These are phyloP conservation scores for Prunus yedoensis DNA, from an alignment of 331 rosid genomes.

Conservation along the genomic window DNA sequence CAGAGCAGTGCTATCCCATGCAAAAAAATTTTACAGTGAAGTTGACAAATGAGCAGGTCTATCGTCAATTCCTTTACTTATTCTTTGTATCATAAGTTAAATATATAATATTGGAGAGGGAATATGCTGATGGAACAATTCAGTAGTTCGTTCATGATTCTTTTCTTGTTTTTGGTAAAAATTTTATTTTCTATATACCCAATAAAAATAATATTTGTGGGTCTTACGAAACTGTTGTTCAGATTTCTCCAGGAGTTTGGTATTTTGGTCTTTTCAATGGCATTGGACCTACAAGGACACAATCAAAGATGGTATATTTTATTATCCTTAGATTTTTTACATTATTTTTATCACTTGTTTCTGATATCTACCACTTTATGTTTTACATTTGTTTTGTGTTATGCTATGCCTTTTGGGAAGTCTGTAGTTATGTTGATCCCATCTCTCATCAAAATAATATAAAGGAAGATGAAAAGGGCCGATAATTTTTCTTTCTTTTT, in stretches of 20 bases:
- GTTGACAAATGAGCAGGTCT: conserved; percentile 82
- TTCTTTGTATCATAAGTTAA: not conserved
- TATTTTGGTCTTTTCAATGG: conserved; percentile 95
- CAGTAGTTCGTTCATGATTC: conserved; percentile 16
- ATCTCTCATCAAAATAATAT: not conserved
- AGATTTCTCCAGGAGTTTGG: conserved; percentile 97
- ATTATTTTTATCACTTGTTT: not conserved
- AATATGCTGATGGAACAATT: conserved; percentile 13
- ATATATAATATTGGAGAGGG: not conserved
- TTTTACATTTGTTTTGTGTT: not conserved
- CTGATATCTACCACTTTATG: not conserved
- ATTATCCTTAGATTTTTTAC: not conserved
- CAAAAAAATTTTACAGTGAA: conserved; percentile 59
- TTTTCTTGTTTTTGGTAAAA: not conserved
- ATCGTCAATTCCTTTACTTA: conserved; percentile 2
- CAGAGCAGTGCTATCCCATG: conserved; percentile 91
- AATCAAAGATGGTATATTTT: conserved; percentile 79
- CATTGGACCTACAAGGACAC: conserved; percentile 80
- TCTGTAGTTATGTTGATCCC: not conserved
- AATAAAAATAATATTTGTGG: not conserved
- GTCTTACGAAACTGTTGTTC: conserved; percentile 32
- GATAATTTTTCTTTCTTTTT: no score
- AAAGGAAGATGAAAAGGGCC: not conserved
- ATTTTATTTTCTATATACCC: not conserved
- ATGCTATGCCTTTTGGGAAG: not conserved